Base-by-base conservation (phyloP, 2,329 filamentous ascomycete genomes). In the Trichophaea hybrida region DNA sequence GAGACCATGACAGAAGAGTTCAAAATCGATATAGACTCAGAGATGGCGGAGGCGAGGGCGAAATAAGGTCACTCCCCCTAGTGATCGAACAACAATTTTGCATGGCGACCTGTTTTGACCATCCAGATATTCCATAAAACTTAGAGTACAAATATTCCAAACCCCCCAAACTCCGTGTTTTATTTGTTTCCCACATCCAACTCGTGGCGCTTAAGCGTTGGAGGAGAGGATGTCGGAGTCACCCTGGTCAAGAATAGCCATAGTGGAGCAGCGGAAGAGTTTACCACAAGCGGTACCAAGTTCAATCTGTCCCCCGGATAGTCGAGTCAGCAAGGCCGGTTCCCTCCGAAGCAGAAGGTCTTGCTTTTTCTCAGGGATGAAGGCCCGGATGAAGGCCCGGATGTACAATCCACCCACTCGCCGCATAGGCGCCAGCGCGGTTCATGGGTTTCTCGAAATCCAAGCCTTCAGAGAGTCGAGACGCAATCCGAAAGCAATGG, bases 221-320 rank as follows among this genome's bases (percentile, higher is more conserved):
- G 88, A 83, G 77, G 79, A 84, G 71, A 98, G 82, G 76, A 98
- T 98, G 77, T 98, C 93, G 70, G 88, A 95, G 83, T 97, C 86
- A 83, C 91, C 93, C 74, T 90, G 89, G 77, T 98, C 93, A 69
- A 97, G 79, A 74, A 97, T 86, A 71, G 90, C 85, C 86, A 98
- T 94, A 77, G 90, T 95, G 69, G 88, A 91, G 84, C 88, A 94
- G 71, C 89, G 83, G 86, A 94, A 98, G 74, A 98, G 86, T 81
- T 97, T 97, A 81, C 93, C 93, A 79, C 90, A 96, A 70, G 89
- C 90, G 73, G 90, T 97, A 73, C 93, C 93, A 69, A 98, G 82
- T 80, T 97, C 93, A 74, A 97, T 96, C 90, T 97, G 75, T 75
- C 72, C 61, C 35, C 15, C 31, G 43, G 24, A 37, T 34, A 57